Evolutionary conservation across 495 filamentous ascomycete species (phyloP).

Genomic region (Penicillium fimorum): DNA sequence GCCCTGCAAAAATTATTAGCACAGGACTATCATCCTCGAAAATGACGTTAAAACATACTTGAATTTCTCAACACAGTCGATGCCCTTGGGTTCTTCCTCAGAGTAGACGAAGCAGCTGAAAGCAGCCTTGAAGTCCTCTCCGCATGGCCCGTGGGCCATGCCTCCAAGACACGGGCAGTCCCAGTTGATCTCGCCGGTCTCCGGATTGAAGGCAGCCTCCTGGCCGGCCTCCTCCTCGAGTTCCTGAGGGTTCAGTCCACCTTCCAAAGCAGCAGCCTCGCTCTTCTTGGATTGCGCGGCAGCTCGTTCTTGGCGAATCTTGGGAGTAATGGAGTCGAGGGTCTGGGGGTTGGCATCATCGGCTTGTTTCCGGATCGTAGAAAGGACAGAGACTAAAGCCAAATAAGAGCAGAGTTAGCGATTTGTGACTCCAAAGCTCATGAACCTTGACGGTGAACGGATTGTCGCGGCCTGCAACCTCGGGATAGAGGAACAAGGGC

Average conservation of each 20-base stretch:
- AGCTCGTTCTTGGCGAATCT: constrained; percentile 36
- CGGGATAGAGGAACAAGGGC: constrained; percentile 4
- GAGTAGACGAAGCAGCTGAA: constrained; percentile 98
- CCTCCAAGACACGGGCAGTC: constrained; percentile 96
- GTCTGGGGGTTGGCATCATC: constrained; percentile 35
- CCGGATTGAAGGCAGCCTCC: constrained; percentile 93
- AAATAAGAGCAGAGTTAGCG: not conserved
- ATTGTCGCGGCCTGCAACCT: constrained; percentile 11
- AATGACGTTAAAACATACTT: constrained; percentile 55
- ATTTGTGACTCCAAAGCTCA: constrained; percentile 8
- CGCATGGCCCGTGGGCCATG: constrained; percentile 96
- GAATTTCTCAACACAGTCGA: constrained; percentile 98
- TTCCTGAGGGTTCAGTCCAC: constrained; percentile 44
- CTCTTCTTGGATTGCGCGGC: constrained; percentile 18
- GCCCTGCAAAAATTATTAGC: constrained; percentile 49
- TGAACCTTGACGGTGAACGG: constrained; percentile 7
- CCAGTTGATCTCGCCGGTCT: constrained; percentile 99
- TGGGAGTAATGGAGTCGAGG: constrained; percentile 48
- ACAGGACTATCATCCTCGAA: not conserved
- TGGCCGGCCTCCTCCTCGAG: constrained; percentile 77
- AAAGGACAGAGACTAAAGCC: constrained; percentile 38
- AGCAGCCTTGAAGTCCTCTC: constrained; percentile 87
- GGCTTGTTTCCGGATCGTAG: constrained; percentile 21
- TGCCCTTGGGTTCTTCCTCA: constrained; percentile 93
- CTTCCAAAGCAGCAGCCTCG: constrained; percentile 19